These are phyloP conservation scores for Chloranthus sessilifolius DNA, from an alignment of 164 flowering plant genomes.

Conservation along the genomic window DNA sequence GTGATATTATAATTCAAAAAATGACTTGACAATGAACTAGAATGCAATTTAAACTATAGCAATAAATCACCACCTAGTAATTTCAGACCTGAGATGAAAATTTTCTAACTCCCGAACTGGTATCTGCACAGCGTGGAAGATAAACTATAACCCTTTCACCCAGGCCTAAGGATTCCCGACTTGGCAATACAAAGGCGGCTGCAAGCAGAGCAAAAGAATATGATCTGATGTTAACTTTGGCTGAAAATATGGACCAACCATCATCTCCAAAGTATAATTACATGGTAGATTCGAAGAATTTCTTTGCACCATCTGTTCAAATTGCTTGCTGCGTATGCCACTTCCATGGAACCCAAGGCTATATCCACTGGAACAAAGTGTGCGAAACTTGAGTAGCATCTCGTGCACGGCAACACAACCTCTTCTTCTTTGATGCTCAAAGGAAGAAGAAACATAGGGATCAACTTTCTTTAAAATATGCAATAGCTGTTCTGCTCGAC, in stretches of 20 bases:
- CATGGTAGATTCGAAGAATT: slow-evolving; percentile 69
- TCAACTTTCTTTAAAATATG: slow-evolving; percentile 85
- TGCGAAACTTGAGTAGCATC: slow-evolving; percentile 78
- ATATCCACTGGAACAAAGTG: slow-evolving; percentile 70
- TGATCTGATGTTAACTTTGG: background rate
- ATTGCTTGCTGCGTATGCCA: slow-evolving; percentile 59
- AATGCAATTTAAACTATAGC: background rate
- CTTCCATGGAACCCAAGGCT: slow-evolving; percentile 74
- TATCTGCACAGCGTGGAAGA: slow-evolving; percentile 98
- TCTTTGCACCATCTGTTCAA: slow-evolving; percentile 45
- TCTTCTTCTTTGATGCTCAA: slow-evolving; percentile 85
- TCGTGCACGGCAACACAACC: slow-evolving; percentile 83
- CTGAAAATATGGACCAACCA: background rate
- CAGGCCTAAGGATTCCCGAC: slow-evolving; percentile 72
- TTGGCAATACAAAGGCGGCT: slow-evolving; percentile 85
- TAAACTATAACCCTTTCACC: slow-evolving; percentile 86
- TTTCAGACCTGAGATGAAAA: slow-evolving; percentile 71
- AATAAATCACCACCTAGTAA: background rate
- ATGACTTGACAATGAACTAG: background rate
- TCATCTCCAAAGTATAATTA: too few relatives aligned
- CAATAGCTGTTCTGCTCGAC: slow-evolving; percentile 82
- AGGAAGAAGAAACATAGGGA: slow-evolving; percentile 72
- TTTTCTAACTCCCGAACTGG: slow-evolving; percentile 82
- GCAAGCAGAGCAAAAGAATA: slow-evolving; percentile 14
- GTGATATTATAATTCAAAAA: background rate